Conservation (phyloP, 2,329 filamentous ascomycete genomes). For the Eutypella sp. region DNA sequence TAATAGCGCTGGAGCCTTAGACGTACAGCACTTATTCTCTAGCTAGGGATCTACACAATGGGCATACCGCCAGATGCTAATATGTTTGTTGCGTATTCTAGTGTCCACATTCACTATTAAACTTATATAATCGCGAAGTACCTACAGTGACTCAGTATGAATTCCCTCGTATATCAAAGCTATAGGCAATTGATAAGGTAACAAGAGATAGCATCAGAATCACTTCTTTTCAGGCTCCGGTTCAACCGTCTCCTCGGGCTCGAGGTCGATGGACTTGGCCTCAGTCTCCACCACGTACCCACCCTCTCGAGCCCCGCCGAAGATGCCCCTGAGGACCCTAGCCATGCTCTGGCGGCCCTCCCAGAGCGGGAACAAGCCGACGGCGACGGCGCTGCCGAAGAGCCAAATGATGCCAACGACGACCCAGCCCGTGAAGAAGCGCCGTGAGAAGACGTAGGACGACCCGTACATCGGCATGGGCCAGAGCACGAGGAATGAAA, state of each 20-base stretch:
- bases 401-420: conserved; percentile 72
- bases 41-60: too few relatives aligned
- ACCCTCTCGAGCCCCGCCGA: conserved; percentile 23
- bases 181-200: too few relatives aligned
- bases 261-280: not conserved
- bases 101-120: too few relatives aligned
- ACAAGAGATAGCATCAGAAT: too few relatives aligned
- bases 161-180: too few relatives aligned
- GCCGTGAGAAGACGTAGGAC: conserved; percentile 23
- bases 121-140: too few relatives aligned
- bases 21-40: too few relatives aligned
- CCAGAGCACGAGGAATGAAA: conserved; percentile 40
- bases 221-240: conserved; percentile 7
- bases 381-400: conserved; percentile 63
- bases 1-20: too few relatives aligned
- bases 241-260: conserved; percentile 2
- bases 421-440: conserved; percentile 78
- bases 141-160: too few relatives aligned
- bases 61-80: too few relatives aligned
- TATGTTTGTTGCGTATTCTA: too few relatives aligned
- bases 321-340: conserved; percentile 56
- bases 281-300: not conserved
- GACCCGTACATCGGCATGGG: conserved; percentile 26
- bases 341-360: conserved; percentile 66
- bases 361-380: conserved; percentile 74